phyloP scores from a whole-genome alignment of 768 basidiomycete species.

The Tricholomella constricta region DNA sequence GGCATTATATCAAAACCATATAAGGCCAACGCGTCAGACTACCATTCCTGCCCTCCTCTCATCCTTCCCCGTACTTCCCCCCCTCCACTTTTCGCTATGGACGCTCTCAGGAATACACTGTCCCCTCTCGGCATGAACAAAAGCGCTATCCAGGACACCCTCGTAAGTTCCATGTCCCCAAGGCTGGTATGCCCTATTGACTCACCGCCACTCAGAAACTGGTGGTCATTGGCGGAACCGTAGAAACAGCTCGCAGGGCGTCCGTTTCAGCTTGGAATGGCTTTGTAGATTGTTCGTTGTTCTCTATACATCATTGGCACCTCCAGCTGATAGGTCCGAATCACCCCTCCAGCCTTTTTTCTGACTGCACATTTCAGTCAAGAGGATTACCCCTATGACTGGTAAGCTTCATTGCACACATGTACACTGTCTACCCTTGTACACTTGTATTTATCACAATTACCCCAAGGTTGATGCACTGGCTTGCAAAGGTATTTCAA shows the following conservation, averaged over 20 bases:
- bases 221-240: conserved; percentile 87
- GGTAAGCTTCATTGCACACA: conserved; percentile 42
- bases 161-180: conserved; percentile 46
- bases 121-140: conserved; percentile 71
- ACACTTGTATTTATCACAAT: conserved; percentile 5
- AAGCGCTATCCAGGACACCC: conserved; percentile 74
- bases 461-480: conserved; percentile 78
- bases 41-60: conserved; percentile 33
- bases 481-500: conserved; percentile 70
- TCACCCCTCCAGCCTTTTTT: conserved; percentile 71
- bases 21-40: conserved; percentile 45
- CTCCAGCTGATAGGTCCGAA: conserved; percentile 7
- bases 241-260: conserved; percentile 80
- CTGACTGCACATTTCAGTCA: conserved; percentile 87
- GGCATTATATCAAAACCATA: conserved; percentile 42
- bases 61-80: conserved; percentile 32
- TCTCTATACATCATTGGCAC: neutral
- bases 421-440: no score
- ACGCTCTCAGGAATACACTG: conserved; percentile 67
- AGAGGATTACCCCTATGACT: conserved; percentile 87
- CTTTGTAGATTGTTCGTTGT: conserved; percentile 76
- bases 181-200: conserved; percentile 11
- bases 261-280: conserved; percentile 89
- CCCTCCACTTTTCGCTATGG: conserved; percentile 49
- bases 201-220: conserved; percentile 59